Base-by-base conservation (phyloP, 345 rosid genomes). In the Citrus maxima region DNA sequence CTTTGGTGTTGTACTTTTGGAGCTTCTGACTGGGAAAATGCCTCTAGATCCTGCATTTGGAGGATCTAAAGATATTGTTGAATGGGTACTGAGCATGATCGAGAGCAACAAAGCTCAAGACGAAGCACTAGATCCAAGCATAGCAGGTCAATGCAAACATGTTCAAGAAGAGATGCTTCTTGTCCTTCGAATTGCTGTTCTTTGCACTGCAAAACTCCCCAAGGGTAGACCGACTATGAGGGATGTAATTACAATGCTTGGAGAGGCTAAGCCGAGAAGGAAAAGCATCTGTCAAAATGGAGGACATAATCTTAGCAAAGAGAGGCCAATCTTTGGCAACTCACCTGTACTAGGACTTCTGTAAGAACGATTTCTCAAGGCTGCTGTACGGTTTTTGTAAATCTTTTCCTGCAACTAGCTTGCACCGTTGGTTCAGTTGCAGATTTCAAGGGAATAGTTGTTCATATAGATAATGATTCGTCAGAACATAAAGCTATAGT, bases 181-280 rank as follows among this genome's bases (percentile, higher is more conserved):
- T 27, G 93, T 90, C 18, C 84, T 92, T 1, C 76, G 93, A 49
- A 88, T 95, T 3, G 96, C 97, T 5, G 88, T 93, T 81, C 88
- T 92, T 22, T 90, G 96, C 78, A 92, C 93, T 0, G 93, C 96
- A 28, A 93, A 90, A 81, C 92, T 91, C 37, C 96, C 97, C 1
- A 93, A 89, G 84, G 97, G 93, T 72, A 85, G 98, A 68, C 98
- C 98, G 12, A 89, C 98, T 6, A 91, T 91, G 89, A 91, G 97
- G 66, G 98, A 93, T 22, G 84, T 93, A 7, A 86, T 91, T 66
- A 87, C 90, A 25, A 92, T 92, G 98, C 97, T 95, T 22, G 90
- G 92, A 59, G 93, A 95, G 88, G 97, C 98, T 30, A 95, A 91
- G 76, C 98, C 97, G 0, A 80, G 94, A 70, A 88, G 96, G 86